Evolutionary conservation across 495 filamentous ascomycete genomes (phyloP).

Genomic region (Melanomma pulvis-pyrius): DNA sequence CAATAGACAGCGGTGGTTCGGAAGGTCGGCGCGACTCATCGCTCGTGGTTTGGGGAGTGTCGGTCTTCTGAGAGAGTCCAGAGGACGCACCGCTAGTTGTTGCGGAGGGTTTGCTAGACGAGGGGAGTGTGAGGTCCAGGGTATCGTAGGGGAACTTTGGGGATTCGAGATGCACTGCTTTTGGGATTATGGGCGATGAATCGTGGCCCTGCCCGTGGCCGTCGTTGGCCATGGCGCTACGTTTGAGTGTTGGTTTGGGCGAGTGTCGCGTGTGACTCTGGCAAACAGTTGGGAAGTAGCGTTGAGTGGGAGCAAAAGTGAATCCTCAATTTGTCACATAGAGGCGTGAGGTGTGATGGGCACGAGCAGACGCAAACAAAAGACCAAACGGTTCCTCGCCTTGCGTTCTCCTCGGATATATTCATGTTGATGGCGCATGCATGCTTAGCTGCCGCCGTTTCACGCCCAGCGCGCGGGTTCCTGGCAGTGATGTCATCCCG

Average conservation of each 20-base stretch:
- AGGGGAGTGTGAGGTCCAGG: not conserved
- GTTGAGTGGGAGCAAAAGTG: not conserved
- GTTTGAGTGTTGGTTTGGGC: not conserved
- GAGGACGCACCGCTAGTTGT: not conserved
- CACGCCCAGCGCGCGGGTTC: not conserved
- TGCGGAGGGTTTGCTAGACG: slow-evolving; percentile 1
- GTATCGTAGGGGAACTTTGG: slow-evolving; percentile 10
- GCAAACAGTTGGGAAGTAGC: not conserved
- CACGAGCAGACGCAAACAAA: no score
- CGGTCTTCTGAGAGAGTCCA: not conserved
- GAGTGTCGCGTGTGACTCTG: not conserved
- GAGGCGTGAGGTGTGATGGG: no score
- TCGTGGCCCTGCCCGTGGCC: not conserved
- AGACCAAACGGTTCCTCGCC: not conserved
- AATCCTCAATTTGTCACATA: no score
- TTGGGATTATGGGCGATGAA: slow-evolving; percentile 1
- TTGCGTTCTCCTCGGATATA: not conserved
- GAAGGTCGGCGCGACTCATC: not conserved
- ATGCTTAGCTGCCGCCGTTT: not conserved
- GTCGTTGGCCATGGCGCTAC: slow-evolving; percentile 22
- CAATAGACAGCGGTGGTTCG: not conserved
- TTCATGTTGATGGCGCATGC: not conserved
- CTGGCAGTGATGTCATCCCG: not conserved
- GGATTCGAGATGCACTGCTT: slow-evolving; percentile 14
- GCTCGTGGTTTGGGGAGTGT: not conserved